Evolutionary conservation across 2,329 filamentous ascomycete genomes (phyloP).

Genomic region (Fusarium phyllophilum): DNA sequence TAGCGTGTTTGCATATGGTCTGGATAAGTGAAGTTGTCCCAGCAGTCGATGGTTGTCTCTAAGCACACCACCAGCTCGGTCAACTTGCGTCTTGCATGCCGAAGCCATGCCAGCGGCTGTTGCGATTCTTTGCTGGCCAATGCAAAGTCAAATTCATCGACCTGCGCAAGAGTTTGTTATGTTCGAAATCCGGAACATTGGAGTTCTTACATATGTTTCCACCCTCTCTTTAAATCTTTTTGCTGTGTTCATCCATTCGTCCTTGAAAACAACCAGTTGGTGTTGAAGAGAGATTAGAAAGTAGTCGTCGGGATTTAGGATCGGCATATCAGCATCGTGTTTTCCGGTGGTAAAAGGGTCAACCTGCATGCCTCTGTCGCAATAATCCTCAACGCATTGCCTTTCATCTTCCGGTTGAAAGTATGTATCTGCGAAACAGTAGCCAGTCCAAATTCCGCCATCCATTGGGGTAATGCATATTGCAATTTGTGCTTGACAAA

Average conservation of each 20-base stretch:
- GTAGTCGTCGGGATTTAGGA: neutral
- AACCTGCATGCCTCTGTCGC: accelerated
- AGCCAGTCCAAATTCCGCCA: neutral
- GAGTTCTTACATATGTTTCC: neutral
- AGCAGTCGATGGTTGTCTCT: neutral
- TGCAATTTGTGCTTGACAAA: constrained; percentile 18
- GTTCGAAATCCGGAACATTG: accelerated
- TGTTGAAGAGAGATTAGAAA: neutral
- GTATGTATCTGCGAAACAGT: constrained; percentile 18
- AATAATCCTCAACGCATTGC: neutral
- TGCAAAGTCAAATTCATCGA: neutral
- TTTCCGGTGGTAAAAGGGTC: neutral
- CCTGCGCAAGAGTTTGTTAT: neutral
- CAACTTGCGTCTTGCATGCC: neutral
- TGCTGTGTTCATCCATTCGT: neutral
- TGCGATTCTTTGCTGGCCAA: neutral
- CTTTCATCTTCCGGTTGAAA: neutral
- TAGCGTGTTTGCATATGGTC: neutral
- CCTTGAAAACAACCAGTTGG: neutral
- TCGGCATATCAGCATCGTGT: accelerated
- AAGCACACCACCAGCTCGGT: neutral
- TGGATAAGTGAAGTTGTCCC: neutral
- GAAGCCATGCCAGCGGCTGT: neutral
- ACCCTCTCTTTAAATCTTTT: neutral
- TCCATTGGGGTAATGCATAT: neutral